phyloP scores from a whole-genome alignment of 163 green algal species.

The Smithsoniella earleae region DNA sequence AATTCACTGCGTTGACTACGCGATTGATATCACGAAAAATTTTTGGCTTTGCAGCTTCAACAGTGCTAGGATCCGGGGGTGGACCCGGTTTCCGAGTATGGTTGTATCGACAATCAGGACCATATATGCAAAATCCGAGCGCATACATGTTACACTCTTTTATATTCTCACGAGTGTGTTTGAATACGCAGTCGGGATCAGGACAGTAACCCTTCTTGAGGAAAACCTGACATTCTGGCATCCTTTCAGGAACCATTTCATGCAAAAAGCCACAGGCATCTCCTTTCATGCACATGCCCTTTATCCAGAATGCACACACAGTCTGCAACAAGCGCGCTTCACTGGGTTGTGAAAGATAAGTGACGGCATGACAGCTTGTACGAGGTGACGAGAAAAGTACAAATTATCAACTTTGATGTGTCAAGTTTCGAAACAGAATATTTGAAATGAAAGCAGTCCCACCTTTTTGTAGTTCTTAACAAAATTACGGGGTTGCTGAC shows the following conservation, averaged over 20 bases:
- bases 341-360: conserved; percentile 9
- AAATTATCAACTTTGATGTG: too few relatives aligned
- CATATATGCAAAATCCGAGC: conserved; percentile 96
- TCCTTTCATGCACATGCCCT: conserved; percentile 94
- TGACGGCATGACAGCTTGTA: neutral
- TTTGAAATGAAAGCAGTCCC: too few relatives aligned
- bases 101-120: conserved; percentile 82
- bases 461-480: conserved; percentile 77
- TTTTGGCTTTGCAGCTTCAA: conserved; percentile 72
- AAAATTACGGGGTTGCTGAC: conserved; percentile 51
- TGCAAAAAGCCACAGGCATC: conserved; percentile 93
- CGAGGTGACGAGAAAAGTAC: neutral
- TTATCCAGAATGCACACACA: conserved; percentile 95
- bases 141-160: conserved; percentile 99
- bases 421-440: too few relatives aligned
- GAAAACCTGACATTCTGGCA: conserved; percentile 38
- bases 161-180: conserved; percentile 89
- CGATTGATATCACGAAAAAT: conserved; percentile 66
- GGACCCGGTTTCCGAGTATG: conserved; percentile 73
- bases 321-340: conserved; percentile 76
- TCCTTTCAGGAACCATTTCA: conserved; percentile 71
- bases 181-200: conserved; percentile 92
- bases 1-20: conserved; percentile 62
- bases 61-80: conserved; percentile 51
- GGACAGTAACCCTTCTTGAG: conserved; percentile 58